Evolutionary conservation across 1,284 basidiomycete genomes (phyloP), one percentile per base, ranked within the genome.

Genomic region (Melanopsichium pennsylvanicum): DNA sequence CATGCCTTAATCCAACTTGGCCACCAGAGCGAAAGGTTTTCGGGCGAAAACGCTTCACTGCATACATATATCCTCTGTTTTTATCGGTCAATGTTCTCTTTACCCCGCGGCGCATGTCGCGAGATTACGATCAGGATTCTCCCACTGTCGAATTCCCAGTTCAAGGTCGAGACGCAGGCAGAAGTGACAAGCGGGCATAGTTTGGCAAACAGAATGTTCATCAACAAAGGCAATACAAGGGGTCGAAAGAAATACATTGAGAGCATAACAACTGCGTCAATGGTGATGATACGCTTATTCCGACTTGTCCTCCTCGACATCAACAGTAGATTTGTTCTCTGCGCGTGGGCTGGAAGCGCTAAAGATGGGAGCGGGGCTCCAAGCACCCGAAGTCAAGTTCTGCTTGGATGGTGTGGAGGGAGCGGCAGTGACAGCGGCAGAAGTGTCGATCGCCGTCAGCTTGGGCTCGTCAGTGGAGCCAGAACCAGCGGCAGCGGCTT

Each of bases 1-100:
- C 63, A 67, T 67, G 63, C 63, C 63, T 67, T 67, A 40, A 67
- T 67, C 63, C 63, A 67, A 67, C 63, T 67, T 67, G 63, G 63
- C 63, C 63, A 67, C 51, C 49, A 57, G 52, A 43, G 57, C 63
- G 31, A 64, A 39, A n/a, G 47, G 38, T 67, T 67, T 67, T 67
- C 63, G 56, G 51, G 40, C 47, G 63, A 56, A 44, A 60, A 46
- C 52, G n/a, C 11, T 15, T 3, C 3, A 11, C 43, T 62, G 44
- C 44, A 21, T 39, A 31, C 16, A 47, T 56, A 18, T 31, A 38
- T n/a, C 34, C n/a, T n/a, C n/a, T n/a, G n/a, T n/a, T n/a, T n/a
- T n/a, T n/a, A n/a, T n/a, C n/a, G n/a, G n/a, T n/a, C n/a, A n/a
- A n/a, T n/a, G n/a, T n/a, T n/a, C n/a, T n/a, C n/a, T n/a, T n/a